phyloP scores from a whole-genome alignment of 805 yeast species.

The Myxozyma kluyveri region DNA sequence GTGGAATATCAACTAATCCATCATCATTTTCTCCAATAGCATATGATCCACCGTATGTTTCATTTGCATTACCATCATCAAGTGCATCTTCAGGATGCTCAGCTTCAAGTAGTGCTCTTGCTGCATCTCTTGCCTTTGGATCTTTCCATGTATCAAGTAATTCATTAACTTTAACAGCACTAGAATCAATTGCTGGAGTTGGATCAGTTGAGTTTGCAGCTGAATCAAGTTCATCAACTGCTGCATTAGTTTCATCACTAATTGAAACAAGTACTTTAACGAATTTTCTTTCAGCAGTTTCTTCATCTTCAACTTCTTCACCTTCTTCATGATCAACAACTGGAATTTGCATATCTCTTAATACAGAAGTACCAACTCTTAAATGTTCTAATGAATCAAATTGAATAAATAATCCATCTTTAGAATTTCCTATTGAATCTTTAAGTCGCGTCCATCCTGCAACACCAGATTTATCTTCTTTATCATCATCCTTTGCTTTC shows the following conservation, averaged over 20 bases:
- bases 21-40: constrained; percentile 19
- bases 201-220: not conserved
- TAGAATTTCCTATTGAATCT: constrained; percentile 17
- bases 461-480: constrained; percentile 4
- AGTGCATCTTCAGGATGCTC: constrained; percentile 10
- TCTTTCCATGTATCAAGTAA: constrained; percentile 17
- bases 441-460: constrained; percentile 21
- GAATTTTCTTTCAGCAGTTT: no score
- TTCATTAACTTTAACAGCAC: constrained; percentile 3
- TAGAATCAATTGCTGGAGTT: not conserved
- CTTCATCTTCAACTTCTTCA: constrained; percentile 8
- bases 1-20: constrained; percentile 28
- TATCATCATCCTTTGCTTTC: no score
- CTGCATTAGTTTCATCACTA: constrained; percentile 11
- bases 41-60: not conserved
- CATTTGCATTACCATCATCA: constrained; percentile 1
- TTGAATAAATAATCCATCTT: constrained; percentile 26
- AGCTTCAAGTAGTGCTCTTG: not conserved
- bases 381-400: constrained; percentile 17
- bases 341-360: constrained; percentile 16
- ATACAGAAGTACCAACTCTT: constrained; percentile 10
- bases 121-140: constrained; percentile 12
- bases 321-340: constrained; percentile 21
- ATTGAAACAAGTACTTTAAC: not conserved
- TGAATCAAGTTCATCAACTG: not conserved